phyloP scores from a whole-genome alignment of 768 basidiomycete genomes.

The Calocera viscosa region DNA sequence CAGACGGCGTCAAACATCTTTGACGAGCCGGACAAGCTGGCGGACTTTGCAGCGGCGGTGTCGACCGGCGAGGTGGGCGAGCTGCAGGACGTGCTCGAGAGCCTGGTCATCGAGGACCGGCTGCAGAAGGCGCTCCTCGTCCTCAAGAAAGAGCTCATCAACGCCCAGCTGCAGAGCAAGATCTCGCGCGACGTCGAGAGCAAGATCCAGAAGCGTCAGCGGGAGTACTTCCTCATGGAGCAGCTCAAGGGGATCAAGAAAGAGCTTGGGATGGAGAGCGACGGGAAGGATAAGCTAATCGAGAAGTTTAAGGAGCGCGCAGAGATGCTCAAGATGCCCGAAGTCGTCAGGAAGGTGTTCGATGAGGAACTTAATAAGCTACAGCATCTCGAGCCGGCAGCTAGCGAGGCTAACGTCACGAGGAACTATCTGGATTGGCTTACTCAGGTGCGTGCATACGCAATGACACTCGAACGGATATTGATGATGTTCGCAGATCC shows the following conservation, averaged over 20 bases:
- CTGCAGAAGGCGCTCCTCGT: slow-evolving; percentile 82
- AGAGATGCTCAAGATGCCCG: slow-evolving; percentile 72
- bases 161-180: slow-evolving; percentile 87
- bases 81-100: slow-evolving; percentile 86
- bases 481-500: slow-evolving; percentile 45
- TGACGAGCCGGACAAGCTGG: slow-evolving; percentile 92
- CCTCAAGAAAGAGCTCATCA: slow-evolving; percentile 95
- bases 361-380: slow-evolving; percentile 92
- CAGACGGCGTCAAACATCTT: slow-evolving; percentile 89
- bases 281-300: slow-evolving; percentile 88
- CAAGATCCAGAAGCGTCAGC: slow-evolving; percentile 88
- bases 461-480: neutral
- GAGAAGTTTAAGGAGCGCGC: slow-evolving; percentile 87
- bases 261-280: slow-evolving; percentile 88
- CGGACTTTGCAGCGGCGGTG: slow-evolving; percentile 94
- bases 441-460: slow-evolving; percentile 42
- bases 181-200: slow-evolving; percentile 83
- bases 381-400: slow-evolving; percentile 75
- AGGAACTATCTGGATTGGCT: slow-evolving; percentile 91
- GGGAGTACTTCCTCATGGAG: slow-evolving; percentile 94
- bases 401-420: slow-evolving; percentile 86
- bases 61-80: slow-evolving; percentile 86
- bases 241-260: slow-evolving; percentile 94
- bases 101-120: slow-evolving; percentile 71
- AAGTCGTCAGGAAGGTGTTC: slow-evolving; percentile 79